Base-by-base conservation (phyloP, 2,329 filamentous ascomycete genomes). In the Didymella sp. region DNA sequence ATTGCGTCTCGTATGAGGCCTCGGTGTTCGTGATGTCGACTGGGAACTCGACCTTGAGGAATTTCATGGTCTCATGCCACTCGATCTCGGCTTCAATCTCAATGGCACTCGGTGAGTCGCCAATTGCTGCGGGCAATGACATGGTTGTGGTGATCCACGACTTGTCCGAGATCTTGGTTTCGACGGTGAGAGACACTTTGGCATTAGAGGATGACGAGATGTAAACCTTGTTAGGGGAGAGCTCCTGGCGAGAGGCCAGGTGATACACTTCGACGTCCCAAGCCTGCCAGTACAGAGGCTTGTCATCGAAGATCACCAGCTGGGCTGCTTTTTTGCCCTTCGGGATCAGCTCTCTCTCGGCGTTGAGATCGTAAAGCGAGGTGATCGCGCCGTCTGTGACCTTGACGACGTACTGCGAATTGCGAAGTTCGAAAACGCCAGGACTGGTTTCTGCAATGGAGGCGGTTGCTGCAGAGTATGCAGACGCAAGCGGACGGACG, bases 221-320 rank as follows among this genome's bases (percentile, higher is more conserved):
- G 60, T 81, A 83, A 12, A 91, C 92, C 64, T 87, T 82, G 60
- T 85, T 84, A 17, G 87, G 85, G 6, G 84, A 73, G 13, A 99
- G 82, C 73, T 94, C 90, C 73, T 90, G 85, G 54, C 92, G 87
- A 2, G 92, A 95, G 52, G 96, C 87, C 24, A 98, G 85, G 70
- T 99, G 95, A 79, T 89, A 99, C 25, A 98, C 93, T 77, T 99
- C 95, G 6, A 98, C 94, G 75, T 99, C 94, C 93, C 94, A 96
- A 2, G 92, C 93, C 78, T 97, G 91, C 93, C 92, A 98, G 80
- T 96, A 96, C 22, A 97, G 84, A 21, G 93, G 93, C 78, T 98
- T 97, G 78, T 99, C 95, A 71, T 99, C 95, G 70, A 96, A 98
- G 22, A 98, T 87, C 62, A 98, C 93, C 47, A 95, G 86, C 73